Base-by-base conservation (phyloP, 1,284 basidiomycete genomes). In the Limonomyces culmigenus region DNA sequence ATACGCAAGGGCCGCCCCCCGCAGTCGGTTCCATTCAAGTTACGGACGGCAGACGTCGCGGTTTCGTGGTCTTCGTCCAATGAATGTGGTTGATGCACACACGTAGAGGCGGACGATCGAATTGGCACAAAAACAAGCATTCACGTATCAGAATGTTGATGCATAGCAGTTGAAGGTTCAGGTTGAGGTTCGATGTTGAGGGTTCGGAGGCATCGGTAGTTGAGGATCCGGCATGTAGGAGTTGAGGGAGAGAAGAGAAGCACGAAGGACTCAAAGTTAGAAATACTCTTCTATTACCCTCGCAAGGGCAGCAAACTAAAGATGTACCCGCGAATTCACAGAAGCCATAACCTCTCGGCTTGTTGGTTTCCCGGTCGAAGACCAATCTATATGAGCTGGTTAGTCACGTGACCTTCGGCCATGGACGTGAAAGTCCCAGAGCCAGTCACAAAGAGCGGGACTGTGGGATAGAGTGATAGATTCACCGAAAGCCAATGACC, bases 291-390 rank as follows among this genome's bases (percentile, higher is more conserved):
- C 41, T 35, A 39, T 42, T n/a, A 42, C 39, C 38, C 40, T 46
- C 50, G 41, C 52, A 47, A 44, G 45, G 38, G 39, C 39, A 37
- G 35, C 39, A 56, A 51, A 52, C 58, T 50, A 51, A 32, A 32
- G 30, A 65, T 72, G 56, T 67, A 91, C 88, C 88, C 48, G 84
- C 78, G 54, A 89, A 96, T 68, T 95, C 89, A 62, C 91, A 92
- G 53, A 96, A 96, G 11, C 92, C 93, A 53, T 95, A 98, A 12
- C 95, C 93, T 58, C 87, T 89, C 34, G 91, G 86, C 55, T 93
- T 89, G 39, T 92, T 91, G 14, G 91, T 95, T 40, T 89, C 85
- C 46, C 87, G 68, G 62, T 98, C 93, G 58, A 91, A 96, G 36
- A 97, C 92, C 43, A 95, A 73, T 51, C 91, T 92, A 50, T 14